Evolutionary conservation across 148 eudicot genomes (phyloP), one percentile per base, ranked within the genome.

Genomic region (Hydrangea macrophylla): DNA sequence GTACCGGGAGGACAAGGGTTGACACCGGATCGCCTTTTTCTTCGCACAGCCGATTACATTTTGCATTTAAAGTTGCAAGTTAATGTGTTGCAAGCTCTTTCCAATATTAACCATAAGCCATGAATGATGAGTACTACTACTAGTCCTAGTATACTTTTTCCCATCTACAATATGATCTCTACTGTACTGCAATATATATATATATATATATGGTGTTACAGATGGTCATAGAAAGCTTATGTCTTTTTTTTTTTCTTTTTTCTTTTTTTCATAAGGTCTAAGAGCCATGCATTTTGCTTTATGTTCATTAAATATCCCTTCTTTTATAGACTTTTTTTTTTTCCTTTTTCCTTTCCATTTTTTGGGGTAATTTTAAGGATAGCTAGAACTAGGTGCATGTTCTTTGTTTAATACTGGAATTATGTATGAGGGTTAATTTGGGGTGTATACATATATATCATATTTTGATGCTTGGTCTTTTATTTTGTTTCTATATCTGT

Each of bases 51-150:
- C 0, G 74, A 83, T 69, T 88, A 88, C 67, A 88, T 88, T 22
- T 37, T 83, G 81, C 87, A 75, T 24, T 64, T 88, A 71, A 85
- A 73, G 84, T 58, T 79, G 63, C 89, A 88, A 72, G 70, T 88
- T 56, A 25, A 69, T 66, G 57, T 85, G 26, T 75, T 88, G 28
- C 87, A 83, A 58, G 62, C 84, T 65, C 66, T 85, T 42, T 84
- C 80, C 10, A 59, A 82, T 33, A 39, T 80, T 27, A n/a, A n/a
- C n/a, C 71, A 81, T 58, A 60, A 23, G 55, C 60, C 73, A 44
- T 62, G 55, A 60, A 64, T 5, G 59, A 28, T n/a, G n/a, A n/a
- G n/a, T n/a, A 48, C 6, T 48, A 15, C 23, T 42, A 15, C 48
- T n/a, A n/a, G 45, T 40, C 13, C 13, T 42, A 42, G 48, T 42